These are phyloP conservation scores for Hypoxylon rubiginosum DNA, from an alignment of 2,329 filamentous ascomycete species.

Conservation along the genomic window DNA sequence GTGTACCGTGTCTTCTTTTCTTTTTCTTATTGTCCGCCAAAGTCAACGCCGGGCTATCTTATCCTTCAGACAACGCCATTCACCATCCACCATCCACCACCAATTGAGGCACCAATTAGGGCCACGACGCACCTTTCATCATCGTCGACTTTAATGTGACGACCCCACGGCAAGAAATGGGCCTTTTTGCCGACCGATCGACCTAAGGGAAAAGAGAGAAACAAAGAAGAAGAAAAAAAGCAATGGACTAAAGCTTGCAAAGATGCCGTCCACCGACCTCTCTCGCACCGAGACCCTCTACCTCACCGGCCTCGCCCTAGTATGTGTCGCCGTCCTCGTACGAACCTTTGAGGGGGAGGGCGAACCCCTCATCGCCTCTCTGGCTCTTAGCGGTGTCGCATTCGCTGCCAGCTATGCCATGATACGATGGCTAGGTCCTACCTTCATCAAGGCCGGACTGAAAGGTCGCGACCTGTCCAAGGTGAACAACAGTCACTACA, in stretches of 20 bases:
- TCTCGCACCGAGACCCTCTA: constrained; percentile 66
- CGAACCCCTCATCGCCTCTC: constrained; percentile 87
- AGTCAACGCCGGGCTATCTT: constrained; percentile 22
- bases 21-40: constrained; percentile 9
- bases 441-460: constrained; percentile 88
- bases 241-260: constrained; percentile 29
- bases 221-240: constrained; percentile 28
- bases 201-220: constrained; percentile 12
- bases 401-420: constrained; percentile 86
- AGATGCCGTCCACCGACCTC: constrained; percentile 57
- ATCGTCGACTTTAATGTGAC: constrained; percentile 32
- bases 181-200: constrained; percentile 24
- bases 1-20: constrained; percentile 23
- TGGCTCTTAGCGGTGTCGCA: constrained; percentile 87
- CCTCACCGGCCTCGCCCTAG: constrained; percentile 74
- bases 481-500: constrained; percentile 64
- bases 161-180: constrained; percentile 18
- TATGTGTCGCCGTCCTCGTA: constrained; percentile 78
- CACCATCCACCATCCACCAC: constrained; percentile 14
- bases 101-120: constrained; percentile 29
- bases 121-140: constrained; percentile 36
- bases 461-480: constrained; percentile 93
- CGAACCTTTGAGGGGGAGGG: constrained; percentile 86
- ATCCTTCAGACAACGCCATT: constrained; percentile 31
- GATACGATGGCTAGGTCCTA: constrained; percentile 92